Evolutionary conservation across 2,329 filamentous ascomycete genomes (phyloP).

Genomic region (Metarhizium guizhouense): DNA sequence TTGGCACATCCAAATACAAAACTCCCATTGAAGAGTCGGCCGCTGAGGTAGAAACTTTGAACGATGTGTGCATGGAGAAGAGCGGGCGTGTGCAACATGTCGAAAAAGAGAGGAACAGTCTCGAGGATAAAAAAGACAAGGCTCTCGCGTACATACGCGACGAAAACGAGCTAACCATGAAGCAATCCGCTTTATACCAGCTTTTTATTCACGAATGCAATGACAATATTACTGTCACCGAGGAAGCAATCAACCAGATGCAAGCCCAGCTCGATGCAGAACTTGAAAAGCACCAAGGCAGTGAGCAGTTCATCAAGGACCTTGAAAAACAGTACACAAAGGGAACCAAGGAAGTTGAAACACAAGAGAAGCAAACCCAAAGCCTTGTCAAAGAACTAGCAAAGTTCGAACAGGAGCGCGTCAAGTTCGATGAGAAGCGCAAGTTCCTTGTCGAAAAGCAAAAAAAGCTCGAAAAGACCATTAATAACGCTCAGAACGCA

Average conservation of each 20-base stretch:
- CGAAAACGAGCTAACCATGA: slow-evolving; percentile 84
- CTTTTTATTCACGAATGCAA: slow-evolving; percentile 81
- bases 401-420: slow-evolving; percentile 89
- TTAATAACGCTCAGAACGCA: slow-evolving; percentile 66
- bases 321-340: slow-evolving; percentile 78
- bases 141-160: slow-evolving; percentile 82
- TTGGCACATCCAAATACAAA: slow-evolving; percentile 98
- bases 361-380: slow-evolving; percentile 74
- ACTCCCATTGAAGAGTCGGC: slow-evolving; percentile 91
- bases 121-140: slow-evolving; percentile 96
- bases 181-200: slow-evolving; percentile 88
- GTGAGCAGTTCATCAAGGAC: slow-evolving; percentile 81
- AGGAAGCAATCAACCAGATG: slow-evolving; percentile 86
- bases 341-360: slow-evolving; percentile 74
- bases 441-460: slow-evolving; percentile 88
- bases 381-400: slow-evolving; percentile 75
- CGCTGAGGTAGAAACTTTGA: slow-evolving; percentile 79
- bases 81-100: slow-evolving; percentile 93
- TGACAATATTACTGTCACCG: slow-evolving; percentile 79
- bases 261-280: slow-evolving; percentile 80
- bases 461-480: slow-evolving; percentile 89
- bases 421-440: slow-evolving; percentile 96
- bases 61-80: slow-evolving; percentile 93
- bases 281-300: slow-evolving; percentile 83
- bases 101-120: slow-evolving; percentile 86